Evolutionary conservation across 306 rosid species (phyloP).

Genomic region (Cucumis melo): DNA sequence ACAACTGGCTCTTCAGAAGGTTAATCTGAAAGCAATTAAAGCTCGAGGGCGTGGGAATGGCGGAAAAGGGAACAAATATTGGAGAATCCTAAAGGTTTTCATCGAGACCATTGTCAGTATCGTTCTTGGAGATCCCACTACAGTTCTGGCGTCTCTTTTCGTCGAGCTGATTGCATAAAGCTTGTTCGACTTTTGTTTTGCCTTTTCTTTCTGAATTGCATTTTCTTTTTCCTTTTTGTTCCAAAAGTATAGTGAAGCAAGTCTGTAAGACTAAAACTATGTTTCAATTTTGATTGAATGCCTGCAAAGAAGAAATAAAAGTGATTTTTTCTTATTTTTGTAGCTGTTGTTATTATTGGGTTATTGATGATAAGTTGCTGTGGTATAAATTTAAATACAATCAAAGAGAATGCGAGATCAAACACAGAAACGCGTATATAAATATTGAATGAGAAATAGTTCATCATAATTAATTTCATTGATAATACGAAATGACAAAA

Average conservation of each 20-base stretch:
- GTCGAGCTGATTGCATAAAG: background rate
- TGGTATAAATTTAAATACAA: too few species aligned
- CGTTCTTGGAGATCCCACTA: slow-evolving; percentile 8
- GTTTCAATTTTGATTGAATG: background rate
- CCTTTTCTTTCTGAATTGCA: background rate
- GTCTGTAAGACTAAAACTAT: background rate
- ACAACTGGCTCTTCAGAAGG: background rate
- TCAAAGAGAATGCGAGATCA: too few species aligned
- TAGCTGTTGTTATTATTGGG: too few species aligned
- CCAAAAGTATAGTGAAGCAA: too few species aligned
- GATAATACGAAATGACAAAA: too few species aligned
- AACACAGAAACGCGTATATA: too few species aligned
- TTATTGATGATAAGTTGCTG: too few species aligned
- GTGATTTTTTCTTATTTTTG: background rate
- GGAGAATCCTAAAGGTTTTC: background rate
- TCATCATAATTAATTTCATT: too few species aligned
- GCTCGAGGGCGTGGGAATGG: background rate
- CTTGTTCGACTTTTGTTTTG: background rate
- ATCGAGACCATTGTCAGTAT: background rate
- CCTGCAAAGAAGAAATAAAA: background rate
- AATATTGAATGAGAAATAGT: too few species aligned
- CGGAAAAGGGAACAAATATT: background rate
- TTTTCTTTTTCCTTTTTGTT: background rate
- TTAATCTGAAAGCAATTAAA: background rate
- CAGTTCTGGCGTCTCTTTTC: background rate